Conservation (phyloP, 139 green algal genomes). For the Picochlorum costavermella region DNA sequence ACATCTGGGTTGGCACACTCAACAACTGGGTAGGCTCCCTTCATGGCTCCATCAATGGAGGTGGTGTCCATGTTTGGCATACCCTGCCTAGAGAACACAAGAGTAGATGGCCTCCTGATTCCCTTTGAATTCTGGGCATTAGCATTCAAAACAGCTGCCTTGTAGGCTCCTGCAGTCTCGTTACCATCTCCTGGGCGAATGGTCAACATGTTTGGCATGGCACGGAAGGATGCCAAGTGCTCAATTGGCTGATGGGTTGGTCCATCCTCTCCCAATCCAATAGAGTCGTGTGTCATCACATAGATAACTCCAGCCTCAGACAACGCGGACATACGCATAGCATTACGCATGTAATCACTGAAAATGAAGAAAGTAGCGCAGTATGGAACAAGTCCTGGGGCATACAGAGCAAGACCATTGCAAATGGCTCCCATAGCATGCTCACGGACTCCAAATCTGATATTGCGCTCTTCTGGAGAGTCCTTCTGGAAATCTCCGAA, state of each 20-base stretch:
- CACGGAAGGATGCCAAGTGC: constrained; percentile 95
- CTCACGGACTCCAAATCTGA: constrained; percentile 97
- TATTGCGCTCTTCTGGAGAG: constrained; percentile 84
- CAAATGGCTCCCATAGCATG: constrained; percentile 96
- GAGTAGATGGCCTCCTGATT: constrained; percentile 66
- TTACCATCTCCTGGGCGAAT: constrained; percentile 89
- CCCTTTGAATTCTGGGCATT: constrained; percentile 33
- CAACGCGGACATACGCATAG: constrained; percentile 93
- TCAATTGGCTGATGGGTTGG: constrained; percentile 98
- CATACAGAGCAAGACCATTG: constrained; percentile 92
- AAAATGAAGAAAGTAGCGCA: constrained; percentile 99
- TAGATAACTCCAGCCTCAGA: constrained; percentile 81
- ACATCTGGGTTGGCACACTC: constrained; percentile 63
- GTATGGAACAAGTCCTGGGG: constrained; percentile 88
- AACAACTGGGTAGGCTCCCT: constrained; percentile 88
- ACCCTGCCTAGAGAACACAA: constrained; percentile 93
- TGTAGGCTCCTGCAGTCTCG: constrained; percentile 92
- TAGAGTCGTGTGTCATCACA: constrained; percentile 99
- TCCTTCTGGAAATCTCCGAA: constrained; percentile 98
- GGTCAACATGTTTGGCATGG: constrained; percentile 98
- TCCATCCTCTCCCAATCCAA: constrained; percentile 98
- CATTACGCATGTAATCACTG: constrained; percentile 97
- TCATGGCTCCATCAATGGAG: constrained; percentile 62
- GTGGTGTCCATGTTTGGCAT: constrained; percentile 86
- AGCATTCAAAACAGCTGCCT: constrained; percentile 60